Percentiles rank a stretch among this genome's conserved stretches.
phyloP scores from a whole-genome alignment of 2,329 filamentous ascomycete species.

The Grosmannia huntii region DNA sequence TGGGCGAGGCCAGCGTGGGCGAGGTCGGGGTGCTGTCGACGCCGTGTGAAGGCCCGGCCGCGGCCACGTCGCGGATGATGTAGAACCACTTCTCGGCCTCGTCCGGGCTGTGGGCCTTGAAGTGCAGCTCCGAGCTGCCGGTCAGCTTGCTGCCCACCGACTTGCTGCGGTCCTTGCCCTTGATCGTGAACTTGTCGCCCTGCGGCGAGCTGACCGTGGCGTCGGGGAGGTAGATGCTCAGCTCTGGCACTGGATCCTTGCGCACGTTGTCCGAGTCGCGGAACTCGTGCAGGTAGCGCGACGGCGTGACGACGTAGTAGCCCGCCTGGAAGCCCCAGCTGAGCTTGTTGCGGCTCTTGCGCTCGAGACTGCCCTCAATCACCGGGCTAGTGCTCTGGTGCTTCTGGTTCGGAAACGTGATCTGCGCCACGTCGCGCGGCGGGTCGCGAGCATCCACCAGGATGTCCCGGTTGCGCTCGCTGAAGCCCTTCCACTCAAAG shows the following conservation, averaged over 20 bases:
- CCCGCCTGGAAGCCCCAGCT: slow-evolving; percentile 62
- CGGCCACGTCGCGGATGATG: slow-evolving; percentile 51
- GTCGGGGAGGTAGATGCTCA: slow-evolving; percentile 86
- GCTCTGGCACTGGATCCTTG: slow-evolving; percentile 67
- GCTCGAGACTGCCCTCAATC: slow-evolving; percentile 79
- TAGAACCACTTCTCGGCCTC: slow-evolving; percentile 82
- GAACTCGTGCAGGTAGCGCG: slow-evolving; percentile 89
- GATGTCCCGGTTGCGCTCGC: slow-evolving; percentile 53
- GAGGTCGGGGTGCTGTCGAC: slow-evolving; percentile 21
- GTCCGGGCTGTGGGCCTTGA: slow-evolving; percentile 72
- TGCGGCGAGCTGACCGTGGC: slow-evolving; percentile 60
- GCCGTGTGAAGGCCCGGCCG: slow-evolving; percentile 12
- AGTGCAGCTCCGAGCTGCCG: slow-evolving; percentile 65
- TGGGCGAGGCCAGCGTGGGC: slow-evolving; percentile 18
- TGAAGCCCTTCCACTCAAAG: slow-evolving; percentile 87
- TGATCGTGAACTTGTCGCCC: slow-evolving; percentile 82
- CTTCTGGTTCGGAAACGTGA: slow-evolving; percentile 80
- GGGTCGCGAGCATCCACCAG: slow-evolving; percentile 69
- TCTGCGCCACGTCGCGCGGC: slow-evolving; percentile 58
- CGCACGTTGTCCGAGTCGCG: slow-evolving; percentile 70
- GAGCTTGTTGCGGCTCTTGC: slow-evolving; percentile 79
- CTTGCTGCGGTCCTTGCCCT: slow-evolving; percentile 83
- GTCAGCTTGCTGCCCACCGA: slow-evolving; percentile 70
- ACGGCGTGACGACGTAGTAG: slow-evolving; percentile 84
- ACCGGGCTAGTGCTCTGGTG: slow-evolving; percentile 69